Base-by-base conservation (phyloP, 1,284 basidiomycete species). In the Moesziomyces antarcticus region DNA sequence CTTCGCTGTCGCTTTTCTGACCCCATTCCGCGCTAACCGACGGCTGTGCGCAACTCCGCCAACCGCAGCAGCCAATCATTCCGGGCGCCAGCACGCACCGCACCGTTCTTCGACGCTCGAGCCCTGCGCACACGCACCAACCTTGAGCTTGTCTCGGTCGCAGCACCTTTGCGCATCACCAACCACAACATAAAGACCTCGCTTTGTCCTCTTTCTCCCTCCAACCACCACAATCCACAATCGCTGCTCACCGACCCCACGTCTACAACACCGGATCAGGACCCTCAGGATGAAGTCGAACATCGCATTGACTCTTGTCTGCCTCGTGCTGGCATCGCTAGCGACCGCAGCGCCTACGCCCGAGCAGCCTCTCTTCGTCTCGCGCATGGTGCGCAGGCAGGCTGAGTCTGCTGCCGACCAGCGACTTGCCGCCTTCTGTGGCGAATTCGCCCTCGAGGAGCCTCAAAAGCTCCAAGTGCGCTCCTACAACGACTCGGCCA, bases 371-470 rank as follows among this genome's bases (percentile, higher is more conserved):
- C 41, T 57, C 40, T 62, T 68, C 20, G 55, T 62, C 37, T 62
- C 65, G 35, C 65, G 65, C 50, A 68, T 62, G 54, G 59, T 58
- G 16, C 43, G 50, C 20, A 40, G 65, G 27, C 24, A 43, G 22
- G 30, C 30, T 13, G 44, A 51, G 24, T 9, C 35, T 10, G 43
- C 45, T 21, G 48, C 50, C 30, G 49, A 47, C 24, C 35, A 25
- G 43, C 41, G 7, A 22, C 21, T 20, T 21, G 30, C 51, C 13
- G 46, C 51, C 3, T 35, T 40, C n/a, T 68, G 65, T 20, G 65
- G 65, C 3, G 50, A 61, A 10, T 68, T 30, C 21, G 54, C 50
- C 6, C 58, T 68, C 13, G 45, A 56, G 14, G 50, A 57, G 22
- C 57, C 65, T 1, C 50, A 55, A 40, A 57, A 37, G 50, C 58